A percentile compares a stretch with the other conserved stretches of the same genome.
Evolutionary conservation across 2,329 filamentous ascomycete genomes (phyloP).

Genomic region (Neofusicoccum sp.): DNA sequence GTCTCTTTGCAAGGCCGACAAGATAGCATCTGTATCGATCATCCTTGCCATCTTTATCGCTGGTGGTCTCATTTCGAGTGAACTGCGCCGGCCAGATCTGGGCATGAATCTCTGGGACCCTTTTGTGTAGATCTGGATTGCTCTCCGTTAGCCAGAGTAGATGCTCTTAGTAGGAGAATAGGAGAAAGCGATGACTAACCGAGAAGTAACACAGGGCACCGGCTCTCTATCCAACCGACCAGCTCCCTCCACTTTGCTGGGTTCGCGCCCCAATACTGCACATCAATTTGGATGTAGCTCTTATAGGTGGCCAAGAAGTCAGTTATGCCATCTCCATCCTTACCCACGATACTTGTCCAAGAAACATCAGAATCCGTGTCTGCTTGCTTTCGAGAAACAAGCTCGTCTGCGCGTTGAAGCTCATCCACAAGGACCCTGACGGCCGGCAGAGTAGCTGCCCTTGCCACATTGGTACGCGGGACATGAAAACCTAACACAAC

Average conservation of each 20-base stretch:
- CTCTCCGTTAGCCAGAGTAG: conserved; percentile 18
- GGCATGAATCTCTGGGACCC: conserved; percentile 51
- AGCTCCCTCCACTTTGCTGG: conserved; percentile 54
- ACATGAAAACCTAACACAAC: conserved; percentile 63
- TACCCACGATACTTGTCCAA: conserved; percentile 47
- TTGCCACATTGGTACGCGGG: conserved; percentile 60
- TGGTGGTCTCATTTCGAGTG: conserved; percentile 22
- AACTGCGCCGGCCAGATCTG: conserved; percentile 65
- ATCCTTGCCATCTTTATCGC: conserved; percentile 25
- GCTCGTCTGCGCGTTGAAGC: conserved; percentile 46
- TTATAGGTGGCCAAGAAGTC: conserved; percentile 55
- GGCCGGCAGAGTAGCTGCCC: conserved; percentile 54
- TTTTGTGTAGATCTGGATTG: conserved; percentile 56
- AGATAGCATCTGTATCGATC: conserved; percentile 64
- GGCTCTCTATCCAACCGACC: conserved; percentile 64
- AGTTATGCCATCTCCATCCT: conserved; percentile 27
- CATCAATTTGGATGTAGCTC: conserved; percentile 60
- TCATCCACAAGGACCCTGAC: conserved; percentile 53
- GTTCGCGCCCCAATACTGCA: conserved; percentile 65
- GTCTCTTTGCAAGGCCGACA: conserved; percentile 50
- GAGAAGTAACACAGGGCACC: conserved; percentile 57
- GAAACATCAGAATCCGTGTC: conserved; percentile 20
- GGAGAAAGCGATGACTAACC: conserved; percentile 44
- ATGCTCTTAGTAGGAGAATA: background rate
- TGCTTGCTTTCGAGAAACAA: conserved; percentile 36